A percentile compares a stretch with the other conserved stretches of the same genome.
phyloP scores from a whole-genome alignment of 257 asterid genomes.

The Penstemon newberryi region DNA sequence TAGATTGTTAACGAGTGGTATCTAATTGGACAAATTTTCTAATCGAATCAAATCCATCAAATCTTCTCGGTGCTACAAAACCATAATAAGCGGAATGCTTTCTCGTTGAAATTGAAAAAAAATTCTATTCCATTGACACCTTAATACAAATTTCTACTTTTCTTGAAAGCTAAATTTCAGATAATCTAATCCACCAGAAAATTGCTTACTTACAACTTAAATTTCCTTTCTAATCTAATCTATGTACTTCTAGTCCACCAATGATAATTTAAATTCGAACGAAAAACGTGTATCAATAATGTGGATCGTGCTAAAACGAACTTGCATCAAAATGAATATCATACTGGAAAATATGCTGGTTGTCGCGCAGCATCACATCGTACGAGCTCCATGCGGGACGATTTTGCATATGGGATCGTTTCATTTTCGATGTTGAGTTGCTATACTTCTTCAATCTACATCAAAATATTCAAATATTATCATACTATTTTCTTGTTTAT shows the following conservation, averaged over 20 bases:
- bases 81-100: too few relatives aligned
- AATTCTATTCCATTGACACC: too few relatives aligned
- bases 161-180: too few relatives aligned
- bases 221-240: constrained; percentile 9
- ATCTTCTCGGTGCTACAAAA: too few relatives aligned
- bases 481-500: neutral
- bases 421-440: neutral
- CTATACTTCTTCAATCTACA: constrained; percentile 64
- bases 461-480: neutral
- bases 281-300: neutral
- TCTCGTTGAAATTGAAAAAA: too few relatives aligned
- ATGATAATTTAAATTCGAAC: neutral
- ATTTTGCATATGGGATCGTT: neutral
- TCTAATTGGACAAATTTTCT: too few relatives aligned
- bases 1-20: too few relatives aligned
- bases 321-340: neutral
- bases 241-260: neutral
- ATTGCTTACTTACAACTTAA: neutral
- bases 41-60: too few relatives aligned
- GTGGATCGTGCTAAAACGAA: neutral
- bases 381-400: neutral
- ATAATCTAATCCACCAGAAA: too few relatives aligned
- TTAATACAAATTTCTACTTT: too few relatives aligned
- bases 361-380: too few relatives aligned
- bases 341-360: neutral